Evolutionary conservation across 768 basidiomycete genomes (phyloP), one percentile per base, ranked within the genome.

Genomic region (Suillus clintonianus): DNA sequence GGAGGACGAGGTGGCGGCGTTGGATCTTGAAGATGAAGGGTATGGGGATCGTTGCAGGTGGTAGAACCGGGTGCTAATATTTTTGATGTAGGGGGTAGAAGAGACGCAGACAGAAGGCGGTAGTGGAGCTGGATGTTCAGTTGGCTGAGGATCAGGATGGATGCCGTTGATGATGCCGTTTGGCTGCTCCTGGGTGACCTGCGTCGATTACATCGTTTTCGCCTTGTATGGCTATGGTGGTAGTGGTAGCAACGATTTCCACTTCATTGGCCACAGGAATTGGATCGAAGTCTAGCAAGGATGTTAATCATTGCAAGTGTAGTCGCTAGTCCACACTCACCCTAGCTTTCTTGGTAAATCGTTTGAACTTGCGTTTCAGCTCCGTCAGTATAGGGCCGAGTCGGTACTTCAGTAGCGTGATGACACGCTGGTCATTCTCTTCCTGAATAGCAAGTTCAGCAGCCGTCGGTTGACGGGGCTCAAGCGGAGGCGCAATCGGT

Each of bases 351-450:
- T 94, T 94, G 0, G 88, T 90, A 72, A 97, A 96, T 68, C 91
- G 83, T 82, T 95, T 94, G 74, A 90, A 95, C 78, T 95, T 95
- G 74, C 93, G 86, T 80, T 94, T 95, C 68, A 99, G 79, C 73
- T 98, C 95, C 2, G 85, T 85, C 59, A 99, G 78, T 57, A 99
- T 89, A 1, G 92, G 92, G 2, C 92, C 92, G n/a, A 99, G 83
- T n/a, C 94, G 86, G 71, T 89, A 92, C 75, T 94, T 92, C 68
- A 99, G 80, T 69, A 95, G 76, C 51, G 94, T 92, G 59, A 94
- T 82, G 32, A 89, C 81, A 65, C 85, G 83, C 68, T 88, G 84
- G 70, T 99, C 97, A 63, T 82, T 91, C 75, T 95, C 93, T 64
- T 87, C 86, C 72, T 97, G 94, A 54, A 88, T 66, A 0, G 90